Evolutionary conservation across 2,329 filamentous ascomycete species (phyloP).

Genomic region (Intubia oerlemansii): DNA sequence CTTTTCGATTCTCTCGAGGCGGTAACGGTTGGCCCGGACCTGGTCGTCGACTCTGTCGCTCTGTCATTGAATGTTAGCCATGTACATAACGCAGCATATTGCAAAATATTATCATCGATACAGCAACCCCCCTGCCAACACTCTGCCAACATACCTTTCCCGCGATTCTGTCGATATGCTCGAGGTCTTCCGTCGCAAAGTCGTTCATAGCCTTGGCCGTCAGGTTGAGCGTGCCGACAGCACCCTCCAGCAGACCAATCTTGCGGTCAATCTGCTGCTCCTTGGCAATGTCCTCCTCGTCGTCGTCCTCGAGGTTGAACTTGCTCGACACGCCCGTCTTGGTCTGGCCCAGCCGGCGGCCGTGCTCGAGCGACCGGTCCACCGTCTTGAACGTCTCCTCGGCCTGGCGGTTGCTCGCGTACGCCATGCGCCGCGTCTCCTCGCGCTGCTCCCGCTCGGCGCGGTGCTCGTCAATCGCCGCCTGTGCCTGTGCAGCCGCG

Average conservation of each 20-base stretch:
- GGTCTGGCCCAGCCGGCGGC: constrained; percentile 24
- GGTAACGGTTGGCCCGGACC: constrained; percentile 41
- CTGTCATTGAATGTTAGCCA: constrained; percentile 19
- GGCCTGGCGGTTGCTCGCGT: constrained; percentile 18
- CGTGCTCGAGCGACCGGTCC: constrained; percentile 38
- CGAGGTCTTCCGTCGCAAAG: constrained; percentile 50
- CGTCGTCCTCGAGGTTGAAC: constrained; percentile 9
- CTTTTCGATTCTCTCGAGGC: constrained; percentile 15
- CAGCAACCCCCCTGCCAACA: too few species aligned
- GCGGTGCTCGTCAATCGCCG: constrained; percentile 47
- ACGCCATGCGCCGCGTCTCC: constrained; percentile 19
- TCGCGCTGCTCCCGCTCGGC: constrained; percentile 44
- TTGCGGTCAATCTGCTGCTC: constrained; percentile 31
- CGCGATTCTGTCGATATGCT: constrained; percentile 52
- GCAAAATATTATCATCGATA: background rate
- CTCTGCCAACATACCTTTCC: constrained; percentile 50
- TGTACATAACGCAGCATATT: too few species aligned
- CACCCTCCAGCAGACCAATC: constrained; percentile 44
- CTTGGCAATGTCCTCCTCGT: constrained; percentile 8
- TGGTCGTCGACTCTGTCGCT: constrained; percentile 68
- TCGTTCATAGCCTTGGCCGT: constrained; percentile 6
- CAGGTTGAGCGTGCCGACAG: constrained; percentile 49
- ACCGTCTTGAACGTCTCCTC: constrained; percentile 28
- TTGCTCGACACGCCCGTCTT: constrained; percentile 11
- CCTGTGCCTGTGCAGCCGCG: constrained; percentile 41